Percentiles rank a stretch among this genome's conserved stretches.
These are phyloP conservation scores for Graphilbum ipis-grandicollis DNA, from an alignment of 2,329 filamentous ascomycete genomes.

Conservation along the genomic window DNA sequence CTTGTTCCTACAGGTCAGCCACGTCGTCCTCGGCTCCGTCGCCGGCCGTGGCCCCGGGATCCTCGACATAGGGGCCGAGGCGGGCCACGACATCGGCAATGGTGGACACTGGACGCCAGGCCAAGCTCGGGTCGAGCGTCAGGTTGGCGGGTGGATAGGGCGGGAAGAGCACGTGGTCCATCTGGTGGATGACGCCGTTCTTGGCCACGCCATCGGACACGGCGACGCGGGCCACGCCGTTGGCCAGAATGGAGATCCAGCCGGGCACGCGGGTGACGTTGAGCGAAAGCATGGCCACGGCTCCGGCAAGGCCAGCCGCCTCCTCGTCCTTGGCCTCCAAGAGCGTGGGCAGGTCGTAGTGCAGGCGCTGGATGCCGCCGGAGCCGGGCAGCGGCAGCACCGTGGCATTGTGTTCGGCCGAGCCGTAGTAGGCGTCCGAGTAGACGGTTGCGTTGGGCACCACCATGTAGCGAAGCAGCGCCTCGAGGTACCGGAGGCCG, in stretches of 20 bases:
- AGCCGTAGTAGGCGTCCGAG: constrained; percentile 60
- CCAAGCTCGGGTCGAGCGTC: constrained; percentile 10
- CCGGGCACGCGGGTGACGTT: constrained; percentile 55
- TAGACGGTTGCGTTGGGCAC: constrained; percentile 62
- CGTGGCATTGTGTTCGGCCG: constrained; percentile 18
- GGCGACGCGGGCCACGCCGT: constrained; percentile 49
- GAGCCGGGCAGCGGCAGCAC: constrained; percentile 16
- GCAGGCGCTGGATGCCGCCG: constrained; percentile 38
- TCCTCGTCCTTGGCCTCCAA: no score
- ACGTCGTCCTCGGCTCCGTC: constrained; percentile 17
- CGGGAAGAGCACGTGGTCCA: constrained; percentile 58
- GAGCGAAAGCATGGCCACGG: constrained; percentile 49
- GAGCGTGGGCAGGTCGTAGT: constrained; percentile 57
- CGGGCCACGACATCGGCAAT: constrained; percentile 5
- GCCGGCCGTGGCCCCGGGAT: not conserved
- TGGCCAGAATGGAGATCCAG: constrained; percentile 56
- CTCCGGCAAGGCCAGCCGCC: no score
- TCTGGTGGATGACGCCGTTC: constrained; percentile 71
- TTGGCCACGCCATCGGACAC: constrained; percentile 54
- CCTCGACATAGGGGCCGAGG: constrained; percentile 6
- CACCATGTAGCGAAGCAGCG: constrained; percentile 64
- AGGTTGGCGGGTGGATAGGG: constrained; percentile 35
- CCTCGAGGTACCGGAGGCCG: constrained; percentile 60
- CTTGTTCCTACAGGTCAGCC: no score
- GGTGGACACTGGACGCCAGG: constrained; percentile 1